Evolutionary conservation across 352 stramenopile species (phyloP), one percentile per base, ranked within the genome.

Genomic region (Pythium pyrilobum): DNA sequence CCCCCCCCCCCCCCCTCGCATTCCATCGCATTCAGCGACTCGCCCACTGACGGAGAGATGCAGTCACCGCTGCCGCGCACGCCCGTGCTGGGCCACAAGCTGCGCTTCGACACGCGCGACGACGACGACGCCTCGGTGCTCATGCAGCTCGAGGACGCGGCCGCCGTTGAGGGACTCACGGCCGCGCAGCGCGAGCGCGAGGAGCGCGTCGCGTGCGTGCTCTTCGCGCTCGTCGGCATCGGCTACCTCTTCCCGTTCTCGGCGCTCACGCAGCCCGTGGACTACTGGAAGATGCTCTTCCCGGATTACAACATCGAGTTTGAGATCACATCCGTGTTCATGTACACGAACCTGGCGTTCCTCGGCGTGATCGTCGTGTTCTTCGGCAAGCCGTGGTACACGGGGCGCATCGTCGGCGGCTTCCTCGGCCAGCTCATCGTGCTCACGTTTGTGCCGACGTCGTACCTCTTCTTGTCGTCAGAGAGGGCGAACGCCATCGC

Each of bases 211-310:
- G 73, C 79, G 15, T 83, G 75, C 41, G 69, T 82, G 45, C 59
- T 94, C 21, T 89, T 92, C 44, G 61, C 72, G 45, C 72, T 91
- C 42, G 72, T 90, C 20, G 81, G 80, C 47, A 72, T 90, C 33
- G 84, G 81, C 21, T 94, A 94, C 59, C 65, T 94, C 50, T 94
- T 94, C 59, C 84, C 84, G 15, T 94, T 94, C 64, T 94, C 84
- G 39, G 84, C 84, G 42, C 77, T 94, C 53, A 94, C 84, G 36
- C 84, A 94, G 65, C 84, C 84, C n/a, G 81, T 92, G 49, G 84
- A 94, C 68, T 94, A 92, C 64, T 94, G 84, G 81, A 81, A 85
- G 46, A 65, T 86, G 68, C 68, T 92, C 15, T 94, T 92, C 53
- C 84, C 84, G 3, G 77, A 92, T 64, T 91, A 72, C 62, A 94